Base-by-base conservation (phyloP, 2,329 filamentous ascomycete genomes). In the Annulohypoxylon truncatum region DNA sequence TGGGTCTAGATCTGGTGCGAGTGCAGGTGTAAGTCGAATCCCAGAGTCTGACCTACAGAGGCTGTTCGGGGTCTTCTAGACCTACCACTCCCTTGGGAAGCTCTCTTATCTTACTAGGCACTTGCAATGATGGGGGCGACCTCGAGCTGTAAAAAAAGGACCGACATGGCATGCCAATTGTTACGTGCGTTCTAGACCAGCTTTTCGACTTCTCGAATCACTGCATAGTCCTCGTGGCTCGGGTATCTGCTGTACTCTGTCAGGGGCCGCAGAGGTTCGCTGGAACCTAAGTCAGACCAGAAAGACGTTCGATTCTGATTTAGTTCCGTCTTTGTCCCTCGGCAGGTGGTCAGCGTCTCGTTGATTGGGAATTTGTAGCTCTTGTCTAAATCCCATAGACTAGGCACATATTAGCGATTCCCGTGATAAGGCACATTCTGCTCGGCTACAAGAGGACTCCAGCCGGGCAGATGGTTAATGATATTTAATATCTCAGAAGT, bases 261-360 rank as follows among this genome's bases (percentile, higher is more conserved):
- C 29, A 50, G 58, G 59, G 55, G 52, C 54, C 61, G 10, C 33
- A 70, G 59, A 69, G 67, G 67, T 64, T 69, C 67, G 42, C 29
- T 65, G 61, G 55, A 65, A 60, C 55, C 55, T 66, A 46, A 55
- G 61, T 67, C 67, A 70, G 61, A 61, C 65, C 61, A 70, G 64
- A 67, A 67, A 67, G 64, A 67, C 64, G 60, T 70, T 70, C 64
- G 67, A 70, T 66, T 61, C 60, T 66, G 61, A 67, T 52, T 46
- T 60, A 52, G 53, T 69, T 61, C 54, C 47, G 42, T 66, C n/a
- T 66, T 55, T 31, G 48, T 58, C 42, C 33, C 58, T 61, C 58
- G 64, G 64, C 58, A 70, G 50, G 61, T 70, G 38, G 61, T 61
- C 44, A 61, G 59, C 51, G 28, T 9, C 54, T 26, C 29, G 51